phyloP scores from a whole-genome alignment of 352 stramenopile species.

The Phytophthora pini region DNA sequence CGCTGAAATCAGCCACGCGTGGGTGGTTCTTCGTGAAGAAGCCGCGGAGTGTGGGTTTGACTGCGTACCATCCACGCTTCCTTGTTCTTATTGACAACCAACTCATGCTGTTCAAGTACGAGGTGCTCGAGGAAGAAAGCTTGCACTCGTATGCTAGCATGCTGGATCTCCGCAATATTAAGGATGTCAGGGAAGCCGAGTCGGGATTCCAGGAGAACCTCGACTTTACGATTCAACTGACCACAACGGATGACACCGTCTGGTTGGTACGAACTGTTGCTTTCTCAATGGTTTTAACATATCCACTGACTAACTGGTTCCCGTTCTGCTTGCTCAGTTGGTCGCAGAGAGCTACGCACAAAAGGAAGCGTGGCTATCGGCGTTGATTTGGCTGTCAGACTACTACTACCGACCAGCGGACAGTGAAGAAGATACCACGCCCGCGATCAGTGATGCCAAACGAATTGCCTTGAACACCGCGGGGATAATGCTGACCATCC shows the following conservation, averaged over 20 bases:
- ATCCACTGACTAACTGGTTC: slow-evolving; percentile 10
- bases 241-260: slow-evolving; percentile 68
- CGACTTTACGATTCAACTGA: slow-evolving; percentile 88
- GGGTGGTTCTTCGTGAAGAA: slow-evolving; percentile 90
- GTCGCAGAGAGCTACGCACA: slow-evolving; percentile 81
- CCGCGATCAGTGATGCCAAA: slow-evolving; percentile 40
- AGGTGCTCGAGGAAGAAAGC: slow-evolving; percentile 77
- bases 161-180: slow-evolving; percentile 77
- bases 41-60: slow-evolving; percentile 61
- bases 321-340: slow-evolving; percentile 44
- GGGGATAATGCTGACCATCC: slow-evolving; percentile 57
- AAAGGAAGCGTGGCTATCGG: slow-evolving; percentile 88
- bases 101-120: slow-evolving; percentile 89
- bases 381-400: slow-evolving; percentile 87
- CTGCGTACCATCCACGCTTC: slow-evolving; percentile 86
- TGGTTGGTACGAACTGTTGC: slow-evolving; percentile 71
- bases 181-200: slow-evolving; percentile 84
- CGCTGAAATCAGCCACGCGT: slow-evolving; percentile 61
- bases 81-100: slow-evolving; percentile 83
- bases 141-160: slow-evolving; percentile 70
- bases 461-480: slow-evolving; percentile 51
- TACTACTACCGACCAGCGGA: slow-evolving; percentile 72
- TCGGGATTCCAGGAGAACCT: slow-evolving; percentile 84
- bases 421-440: slow-evolving; percentile 29
- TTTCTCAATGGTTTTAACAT: slow-evolving; percentile 22